Evolutionary conservation across 176 grass and related monocot species (phyloP).

Genomic region (Stipa capillata): DNA sequence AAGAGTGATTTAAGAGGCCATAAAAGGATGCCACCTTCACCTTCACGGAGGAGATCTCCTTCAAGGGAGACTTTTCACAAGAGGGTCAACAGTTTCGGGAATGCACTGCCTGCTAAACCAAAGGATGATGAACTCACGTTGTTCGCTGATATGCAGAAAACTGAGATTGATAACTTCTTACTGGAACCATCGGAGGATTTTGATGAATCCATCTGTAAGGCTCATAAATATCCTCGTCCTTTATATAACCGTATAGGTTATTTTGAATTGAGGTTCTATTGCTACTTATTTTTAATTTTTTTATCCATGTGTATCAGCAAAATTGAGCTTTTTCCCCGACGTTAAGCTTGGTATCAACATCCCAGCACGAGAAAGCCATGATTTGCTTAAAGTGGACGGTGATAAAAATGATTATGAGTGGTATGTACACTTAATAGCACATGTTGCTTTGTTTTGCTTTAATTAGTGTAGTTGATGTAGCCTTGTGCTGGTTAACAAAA

Average conservation of each 20-base stretch:
- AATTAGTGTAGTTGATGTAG: conserved; percentile 5
- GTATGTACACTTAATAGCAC: conserved; percentile 38
- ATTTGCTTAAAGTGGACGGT: conserved; percentile 72
- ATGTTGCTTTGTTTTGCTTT: conserved; percentile 2
- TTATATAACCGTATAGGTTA: not conserved
- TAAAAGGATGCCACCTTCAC: conserved; percentile 74
- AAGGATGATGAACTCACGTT: conserved; percentile 81
- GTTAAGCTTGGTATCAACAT: conserved; percentile 69
- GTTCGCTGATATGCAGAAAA: conserved; percentile 73
- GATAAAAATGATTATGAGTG: conserved; percentile 97
- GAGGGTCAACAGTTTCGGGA: conserved; percentile 62
- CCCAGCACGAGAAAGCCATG: conserved; percentile 53
- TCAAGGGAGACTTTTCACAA: conserved; percentile 45
- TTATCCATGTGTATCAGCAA: conserved; percentile 39
- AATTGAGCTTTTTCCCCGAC: conserved; percentile 69
- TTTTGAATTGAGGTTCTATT: not conserved
- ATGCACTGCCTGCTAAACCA: conserved; percentile 34
- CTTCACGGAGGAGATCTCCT: conserved; percentile 51
- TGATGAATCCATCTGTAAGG: conserved; percentile 76
- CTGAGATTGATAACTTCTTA: conserved; percentile 80
- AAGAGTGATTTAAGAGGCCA: conserved; percentile 11
- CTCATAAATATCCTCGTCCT: conserved; percentile 3
- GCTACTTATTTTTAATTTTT: conserved; percentile 7
- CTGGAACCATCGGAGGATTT: conserved; percentile 75
- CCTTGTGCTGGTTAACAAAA: not conserved